phyloP scores from a whole-genome alignment of 169 alveolate species.

The Cryptosporidium ubiquitum region DNA sequence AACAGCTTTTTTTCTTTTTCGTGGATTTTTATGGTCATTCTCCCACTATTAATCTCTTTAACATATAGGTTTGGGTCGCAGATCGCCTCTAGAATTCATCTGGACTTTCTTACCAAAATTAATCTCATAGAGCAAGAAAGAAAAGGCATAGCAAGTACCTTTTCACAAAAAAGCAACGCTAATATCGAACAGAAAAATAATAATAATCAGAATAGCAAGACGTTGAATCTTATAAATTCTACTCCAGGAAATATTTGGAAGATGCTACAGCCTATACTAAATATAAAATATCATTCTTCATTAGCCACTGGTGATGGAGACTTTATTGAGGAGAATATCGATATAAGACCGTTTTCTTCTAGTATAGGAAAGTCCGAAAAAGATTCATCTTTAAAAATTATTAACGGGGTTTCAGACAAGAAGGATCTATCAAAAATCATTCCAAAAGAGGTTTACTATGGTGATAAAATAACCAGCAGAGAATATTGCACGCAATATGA shows the following conservation, averaged over 20 bases:
- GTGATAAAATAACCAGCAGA: slow-evolving; percentile 8
- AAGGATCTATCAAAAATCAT: not conserved
- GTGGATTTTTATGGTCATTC: not conserved
- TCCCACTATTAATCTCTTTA: slow-evolving; percentile 24
- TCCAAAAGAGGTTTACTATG: slow-evolving; percentile 61
- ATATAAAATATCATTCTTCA: slow-evolving; percentile 11
- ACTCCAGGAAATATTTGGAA: slow-evolving; percentile 25
- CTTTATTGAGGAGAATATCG: not conserved
- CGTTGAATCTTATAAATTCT: not conserved
- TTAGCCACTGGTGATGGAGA: not conserved
- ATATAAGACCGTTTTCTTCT: not conserved
- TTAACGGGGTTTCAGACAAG: not conserved
- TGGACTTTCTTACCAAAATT: slow-evolving; percentile 43
- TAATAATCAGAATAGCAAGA: not conserved
- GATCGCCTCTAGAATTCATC: slow-evolving; percentile 44
- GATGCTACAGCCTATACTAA: slow-evolving; percentile 31
- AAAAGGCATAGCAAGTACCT: slow-evolving; percentile 9
- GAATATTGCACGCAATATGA: slow-evolving; percentile 26
- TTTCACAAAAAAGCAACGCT: not conserved
- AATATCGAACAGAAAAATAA: not conserved
- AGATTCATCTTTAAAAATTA: not conserved
- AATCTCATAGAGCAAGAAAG: slow-evolving; percentile 16
- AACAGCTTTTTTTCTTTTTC: slow-evolving; percentile 6
- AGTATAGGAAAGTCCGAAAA: not conserved
- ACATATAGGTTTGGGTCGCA: slow-evolving; percentile 69